These are phyloP conservation scores for Colletotrichum sp. DNA, from an alignment of 2,329 filamentous ascomycete species.

Conservation along the genomic window DNA sequence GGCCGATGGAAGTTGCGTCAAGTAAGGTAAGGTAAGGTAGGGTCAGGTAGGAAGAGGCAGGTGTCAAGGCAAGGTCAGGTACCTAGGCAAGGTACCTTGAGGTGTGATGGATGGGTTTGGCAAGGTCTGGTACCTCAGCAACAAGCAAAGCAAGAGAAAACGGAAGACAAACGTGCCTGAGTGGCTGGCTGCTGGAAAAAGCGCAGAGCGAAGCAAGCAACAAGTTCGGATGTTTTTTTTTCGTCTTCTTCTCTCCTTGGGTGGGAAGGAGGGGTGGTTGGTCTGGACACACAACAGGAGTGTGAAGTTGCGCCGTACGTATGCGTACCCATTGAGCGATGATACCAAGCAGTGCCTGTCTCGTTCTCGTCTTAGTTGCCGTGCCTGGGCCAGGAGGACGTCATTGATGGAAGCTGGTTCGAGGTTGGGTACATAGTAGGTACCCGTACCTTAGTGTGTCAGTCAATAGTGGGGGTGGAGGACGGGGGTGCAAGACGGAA, in stretches of 20 bases:
- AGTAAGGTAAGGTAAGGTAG: background rate
- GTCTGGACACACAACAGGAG: background rate
- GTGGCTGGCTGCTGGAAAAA: background rate
- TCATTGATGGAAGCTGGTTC: conserved; percentile 2
- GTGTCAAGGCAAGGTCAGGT: background rate
- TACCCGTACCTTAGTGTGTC: background rate
- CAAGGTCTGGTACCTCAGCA: background rate
- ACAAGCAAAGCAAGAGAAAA: background rate
- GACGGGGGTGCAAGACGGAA: background rate
- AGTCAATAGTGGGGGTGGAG: background rate
- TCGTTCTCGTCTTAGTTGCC: background rate
- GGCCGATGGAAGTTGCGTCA: background rate
- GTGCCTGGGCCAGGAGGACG: background rate
- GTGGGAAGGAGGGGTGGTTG: background rate
- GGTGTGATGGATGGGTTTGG: background rate
- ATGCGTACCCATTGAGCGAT: background rate
- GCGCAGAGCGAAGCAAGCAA: background rate
- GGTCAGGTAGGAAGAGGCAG: background rate
- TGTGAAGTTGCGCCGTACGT: background rate
- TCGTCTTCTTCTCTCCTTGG: background rate
- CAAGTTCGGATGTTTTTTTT: background rate
- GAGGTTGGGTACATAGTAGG: background rate
- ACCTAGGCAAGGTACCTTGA: background rate
- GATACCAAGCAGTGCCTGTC: background rate
- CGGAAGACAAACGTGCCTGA: background rate